These are phyloP conservation scores for Aureobasidium sp. DNA, from an alignment of 2,329 filamentous ascomycete genomes.

Conservation along the genomic window DNA sequence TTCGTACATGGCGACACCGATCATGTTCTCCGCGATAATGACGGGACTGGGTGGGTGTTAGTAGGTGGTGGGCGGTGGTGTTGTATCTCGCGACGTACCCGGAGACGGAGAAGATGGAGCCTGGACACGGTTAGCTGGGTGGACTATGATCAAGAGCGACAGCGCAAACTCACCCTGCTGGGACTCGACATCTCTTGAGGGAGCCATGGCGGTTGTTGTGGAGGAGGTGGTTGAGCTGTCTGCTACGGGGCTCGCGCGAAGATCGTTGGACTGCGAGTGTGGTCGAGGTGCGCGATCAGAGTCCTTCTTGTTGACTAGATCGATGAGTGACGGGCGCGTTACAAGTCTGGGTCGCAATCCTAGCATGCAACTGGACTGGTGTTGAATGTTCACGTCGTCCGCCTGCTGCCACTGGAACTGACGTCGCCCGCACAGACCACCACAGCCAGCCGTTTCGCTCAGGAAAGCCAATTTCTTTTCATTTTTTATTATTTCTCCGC, in stretches of 20 bases:
- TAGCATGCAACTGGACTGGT: slow-evolving; percentile 31
- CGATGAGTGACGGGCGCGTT: slow-evolving; percentile 55
- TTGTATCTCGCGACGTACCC: slow-evolving; percentile 37
- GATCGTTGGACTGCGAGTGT: slow-evolving; percentile 26
- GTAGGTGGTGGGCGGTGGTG: slow-evolving; percentile 17
- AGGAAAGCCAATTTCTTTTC: not conserved
- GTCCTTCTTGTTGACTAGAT: slow-evolving; percentile 49
- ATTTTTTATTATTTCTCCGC: not conserved
- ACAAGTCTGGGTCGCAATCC: slow-evolving; percentile 52
- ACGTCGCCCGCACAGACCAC: slow-evolving; percentile 11
- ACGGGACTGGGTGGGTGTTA: slow-evolving; percentile 56
- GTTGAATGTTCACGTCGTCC: not conserved
- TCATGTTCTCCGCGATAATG: slow-evolving; percentile 96
- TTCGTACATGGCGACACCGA: slow-evolving; percentile 99
- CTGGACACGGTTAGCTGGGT: slow-evolving; percentile 31
- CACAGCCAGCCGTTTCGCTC: not conserved
- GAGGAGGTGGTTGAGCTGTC: slow-evolving; percentile 12
- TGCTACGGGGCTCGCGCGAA: slow-evolving; percentile 19
- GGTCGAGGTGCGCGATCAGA: slow-evolving; percentile 36
- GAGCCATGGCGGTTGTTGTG: slow-evolving; percentile 2
- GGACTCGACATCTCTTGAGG: slow-evolving; percentile 11
- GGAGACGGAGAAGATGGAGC: slow-evolving; percentile 65
- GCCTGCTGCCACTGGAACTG: not conserved
- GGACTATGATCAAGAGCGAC: not conserved
- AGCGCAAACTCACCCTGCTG: not conserved